Evolutionary conservation across 2,329 filamentous ascomycete species (phyloP), one percentile per base, ranked within the genome.

Genomic region (Capronia coronata): DNA sequence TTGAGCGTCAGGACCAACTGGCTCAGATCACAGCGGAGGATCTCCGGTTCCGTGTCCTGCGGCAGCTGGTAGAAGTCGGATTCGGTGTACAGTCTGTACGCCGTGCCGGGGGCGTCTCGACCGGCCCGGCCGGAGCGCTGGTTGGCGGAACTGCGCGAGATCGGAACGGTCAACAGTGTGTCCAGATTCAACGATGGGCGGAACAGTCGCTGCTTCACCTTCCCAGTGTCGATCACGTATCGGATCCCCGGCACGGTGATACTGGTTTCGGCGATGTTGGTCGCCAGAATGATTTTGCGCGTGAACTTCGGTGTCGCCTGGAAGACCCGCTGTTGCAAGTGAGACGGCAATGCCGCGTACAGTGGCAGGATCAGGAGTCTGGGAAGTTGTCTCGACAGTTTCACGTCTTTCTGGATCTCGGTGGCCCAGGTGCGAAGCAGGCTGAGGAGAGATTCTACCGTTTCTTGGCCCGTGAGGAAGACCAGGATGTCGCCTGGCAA

Each of bases 211-310:
- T 94, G 79, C 65, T 98, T 98, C 7, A 86, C 87, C 62, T 96
- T 96, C 39, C 93, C 93, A 48, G 86, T 86, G 64, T 98, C 93
- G 16, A 98, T 78, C 8, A 98, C 91, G 60, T 86, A 93, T 3
- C 87, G 81, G 5, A 98, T 89, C 1, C 93, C 93, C 0, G 91
- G 86, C 0, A 98, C 90, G 0, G 93, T 98, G 51, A 98, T 86
- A 1, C 93, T 97, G 0, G 93, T 97, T 67, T 98, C 93, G n/a
- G 93, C 93, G 61, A 98, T 97, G 63, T 98, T 98, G 11, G 93
- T 98, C 0, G 90, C 84, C 0, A 98, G 73, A 0, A 98, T 89
- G 10, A 97, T 77, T 64, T 97, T 97, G 37, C 93, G 79, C 0
- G 87, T 94, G 2, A 81, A 78, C 48, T 80, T 80, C 0, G 80